phyloP scores from a whole-genome alignment of 148 eudicot genomes.

The Talinum fruticosum region DNA sequence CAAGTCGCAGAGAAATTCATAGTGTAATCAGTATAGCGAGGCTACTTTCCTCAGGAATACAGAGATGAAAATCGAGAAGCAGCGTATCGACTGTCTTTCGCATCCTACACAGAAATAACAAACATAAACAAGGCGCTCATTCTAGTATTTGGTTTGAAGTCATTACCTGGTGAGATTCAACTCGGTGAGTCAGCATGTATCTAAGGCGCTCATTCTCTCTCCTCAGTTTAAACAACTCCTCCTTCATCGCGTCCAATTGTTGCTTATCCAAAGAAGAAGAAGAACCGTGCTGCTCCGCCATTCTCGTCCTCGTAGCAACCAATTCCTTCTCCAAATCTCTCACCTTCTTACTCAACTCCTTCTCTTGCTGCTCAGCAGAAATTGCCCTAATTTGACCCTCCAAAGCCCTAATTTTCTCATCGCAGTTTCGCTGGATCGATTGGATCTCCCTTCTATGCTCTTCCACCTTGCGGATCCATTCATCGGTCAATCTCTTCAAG shows the following conservation, averaged over 20 bases:
- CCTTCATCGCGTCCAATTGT: conserved; percentile 29
- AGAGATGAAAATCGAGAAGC: too few species aligned
- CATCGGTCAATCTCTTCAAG: conserved; percentile 36
- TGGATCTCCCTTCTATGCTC: conserved; percentile 16
- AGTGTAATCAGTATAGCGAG: too few species aligned
- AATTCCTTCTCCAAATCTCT: conserved; percentile 36
- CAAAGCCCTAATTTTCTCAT: conserved; percentile 25
- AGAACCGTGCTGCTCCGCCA: conserved; percentile 12
- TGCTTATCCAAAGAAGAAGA: conserved; percentile 32
- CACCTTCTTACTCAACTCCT: conserved; percentile 28
- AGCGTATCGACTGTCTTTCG: too few species aligned
- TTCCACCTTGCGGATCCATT: conserved; percentile 26
- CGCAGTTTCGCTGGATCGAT: conserved; percentile 16
- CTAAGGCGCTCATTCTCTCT: conserved; percentile 29
- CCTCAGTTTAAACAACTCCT: conserved; percentile 34
- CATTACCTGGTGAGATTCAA: conserved; percentile 17
- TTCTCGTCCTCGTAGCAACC: conserved; percentile 21
- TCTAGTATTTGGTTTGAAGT: too few species aligned
- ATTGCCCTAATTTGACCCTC: conserved; percentile 22
- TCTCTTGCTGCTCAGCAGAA: conserved; percentile 29
- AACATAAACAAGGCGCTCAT: not conserved
- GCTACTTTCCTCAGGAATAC: too few species aligned
- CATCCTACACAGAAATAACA: not conserved
- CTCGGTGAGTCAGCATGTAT: too few species aligned
- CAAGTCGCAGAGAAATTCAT: too few species aligned